Evolutionary conservation across 2,329 filamentous ascomycete species (phyloP), one percentile per base, ranked within the genome.

Genomic region (Pseudomassariella vexata): DNA sequence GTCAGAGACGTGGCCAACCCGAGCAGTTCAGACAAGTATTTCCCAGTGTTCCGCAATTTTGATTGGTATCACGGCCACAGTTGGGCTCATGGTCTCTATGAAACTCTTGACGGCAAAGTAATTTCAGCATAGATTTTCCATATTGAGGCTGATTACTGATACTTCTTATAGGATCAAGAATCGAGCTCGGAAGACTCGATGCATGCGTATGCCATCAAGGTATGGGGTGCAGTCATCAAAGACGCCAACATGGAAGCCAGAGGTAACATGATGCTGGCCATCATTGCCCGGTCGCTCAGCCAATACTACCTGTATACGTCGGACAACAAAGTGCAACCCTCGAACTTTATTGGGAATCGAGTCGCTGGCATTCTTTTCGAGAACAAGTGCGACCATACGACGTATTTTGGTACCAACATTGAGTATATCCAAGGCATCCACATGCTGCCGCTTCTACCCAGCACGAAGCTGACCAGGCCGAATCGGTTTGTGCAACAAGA

Each of bases 61-160:
- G 92, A 96, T 59, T 95, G 87, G 86, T 96, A 81, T 56, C 79
- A 94, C 50, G 92, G 90, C 2, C 92, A 96, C 66, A 88, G 82
- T 37, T 95, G 90, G 87, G 90, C 90, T 3, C 87, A 86, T 34
- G 85, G 85, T 1, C 60, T 90, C 5, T 85, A 77, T 47, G 74
- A 83, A 40, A 69, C 73, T 22, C 65, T 64, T 34, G 83, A 90
- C 53, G 85, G 85, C 39, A 89, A 89, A 61, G 78, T 65, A 28
- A 32, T 47, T 22, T 5, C 14, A 6, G 14, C 19, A 16, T 18
- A 11, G 20, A n/a, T 18, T 7, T 26, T n/a, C 9, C 6, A 17
- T 5, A 3, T n/a, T 10, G 12, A 14, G 15, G 9, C 14, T 32
- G 19, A 18, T 20, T 12, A n/a, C 32, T 48, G 19, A 40, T 14